These are phyloP conservation scores for Naganishia sp. DNA, from an alignment of 1,284 basidiomycete genomes.

Conservation along the genomic window DNA sequence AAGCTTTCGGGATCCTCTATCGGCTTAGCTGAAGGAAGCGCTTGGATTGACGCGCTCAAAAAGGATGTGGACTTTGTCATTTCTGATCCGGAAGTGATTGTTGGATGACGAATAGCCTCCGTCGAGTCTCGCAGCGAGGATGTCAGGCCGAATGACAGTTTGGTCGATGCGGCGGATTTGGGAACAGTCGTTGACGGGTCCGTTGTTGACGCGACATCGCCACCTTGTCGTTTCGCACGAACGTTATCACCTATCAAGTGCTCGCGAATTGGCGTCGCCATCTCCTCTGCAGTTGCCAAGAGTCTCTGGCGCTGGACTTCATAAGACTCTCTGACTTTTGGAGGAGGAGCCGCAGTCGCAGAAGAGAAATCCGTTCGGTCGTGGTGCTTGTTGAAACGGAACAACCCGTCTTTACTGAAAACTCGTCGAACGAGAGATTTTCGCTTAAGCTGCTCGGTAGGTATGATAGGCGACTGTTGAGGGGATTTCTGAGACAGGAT, in stretches of 20 bases:
- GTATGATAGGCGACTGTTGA: slow-evolving; percentile 3
- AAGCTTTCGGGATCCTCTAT: background rate
- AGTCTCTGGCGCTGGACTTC: slow-evolving; percentile 4
- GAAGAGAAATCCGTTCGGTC: background rate
- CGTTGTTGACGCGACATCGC: too few relatives aligned
- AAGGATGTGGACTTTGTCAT: background rate
- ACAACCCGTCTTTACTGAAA: slow-evolving; percentile 19
- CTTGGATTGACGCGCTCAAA: background rate
- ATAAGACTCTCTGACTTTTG: background rate
- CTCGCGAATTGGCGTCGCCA: slow-evolving; percentile 7
- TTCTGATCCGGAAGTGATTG: background rate
- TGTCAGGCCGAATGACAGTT: background rate
- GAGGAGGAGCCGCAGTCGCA: background rate
- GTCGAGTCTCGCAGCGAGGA: background rate
- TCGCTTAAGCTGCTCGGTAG: background rate
- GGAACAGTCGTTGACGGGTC: too few relatives aligned
- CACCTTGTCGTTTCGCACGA: too few relatives aligned
- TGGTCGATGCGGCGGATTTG: background rate
- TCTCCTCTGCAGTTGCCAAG: slow-evolving; percentile 14
- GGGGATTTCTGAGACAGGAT: background rate
- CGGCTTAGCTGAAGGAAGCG: background rate
- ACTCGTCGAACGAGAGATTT: slow-evolving; percentile 4
- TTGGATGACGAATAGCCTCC: background rate
- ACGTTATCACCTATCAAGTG: background rate
- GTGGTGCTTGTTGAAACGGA: background rate